A percentile compares a stretch with the other conserved stretches of the same genome.
phyloP scores from a whole-genome alignment of 176 grass and related monocot genomes.

The Ensete ventricosum region DNA sequence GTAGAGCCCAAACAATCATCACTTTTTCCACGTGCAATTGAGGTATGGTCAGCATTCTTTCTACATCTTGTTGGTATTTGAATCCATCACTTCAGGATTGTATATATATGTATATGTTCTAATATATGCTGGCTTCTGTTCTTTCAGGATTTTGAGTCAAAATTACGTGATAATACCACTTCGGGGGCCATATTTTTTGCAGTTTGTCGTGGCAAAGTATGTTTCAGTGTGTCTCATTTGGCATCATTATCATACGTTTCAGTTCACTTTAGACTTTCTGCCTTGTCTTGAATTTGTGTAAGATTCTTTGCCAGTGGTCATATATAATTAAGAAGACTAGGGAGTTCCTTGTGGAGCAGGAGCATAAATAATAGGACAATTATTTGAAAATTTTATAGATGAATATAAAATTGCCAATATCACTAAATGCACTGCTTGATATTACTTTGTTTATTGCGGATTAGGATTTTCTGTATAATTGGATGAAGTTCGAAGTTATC shows the following conservation, averaged over 20 bases:
- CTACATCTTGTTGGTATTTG: not conserved
- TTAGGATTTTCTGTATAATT: too few species aligned
- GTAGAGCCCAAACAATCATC: slow-evolving; percentile 91
- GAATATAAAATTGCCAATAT: too few species aligned
- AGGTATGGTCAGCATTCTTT: slow-evolving; percentile 25
- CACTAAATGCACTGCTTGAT: too few species aligned
- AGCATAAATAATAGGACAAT: not conserved
- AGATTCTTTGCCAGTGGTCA: not conserved
- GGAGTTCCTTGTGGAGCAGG: not conserved
- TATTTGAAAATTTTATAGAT: not conserved
- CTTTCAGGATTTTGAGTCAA: slow-evolving; percentile 77
- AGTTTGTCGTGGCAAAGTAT: slow-evolving; percentile 96
- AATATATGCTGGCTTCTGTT: slow-evolving; percentile 4
- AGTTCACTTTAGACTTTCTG: slow-evolving; percentile 25
- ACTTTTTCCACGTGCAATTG: slow-evolving; percentile 79
- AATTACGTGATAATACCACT: slow-evolving; percentile 61
- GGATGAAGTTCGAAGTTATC: too few species aligned
- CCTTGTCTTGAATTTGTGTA: not conserved
- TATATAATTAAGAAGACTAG: not conserved
- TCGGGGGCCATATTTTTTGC: slow-evolving; percentile 94
- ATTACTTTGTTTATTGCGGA: too few species aligned
- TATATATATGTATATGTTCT: not conserved
- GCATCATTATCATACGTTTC: slow-evolving; percentile 19
- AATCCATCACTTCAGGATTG: not conserved
- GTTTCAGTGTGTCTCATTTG: slow-evolving; percentile 32